These are phyloP conservation scores for Platanus orientalis DNA, from an alignment of 164 flowering plant genomes.

Conservation along the genomic window DNA sequence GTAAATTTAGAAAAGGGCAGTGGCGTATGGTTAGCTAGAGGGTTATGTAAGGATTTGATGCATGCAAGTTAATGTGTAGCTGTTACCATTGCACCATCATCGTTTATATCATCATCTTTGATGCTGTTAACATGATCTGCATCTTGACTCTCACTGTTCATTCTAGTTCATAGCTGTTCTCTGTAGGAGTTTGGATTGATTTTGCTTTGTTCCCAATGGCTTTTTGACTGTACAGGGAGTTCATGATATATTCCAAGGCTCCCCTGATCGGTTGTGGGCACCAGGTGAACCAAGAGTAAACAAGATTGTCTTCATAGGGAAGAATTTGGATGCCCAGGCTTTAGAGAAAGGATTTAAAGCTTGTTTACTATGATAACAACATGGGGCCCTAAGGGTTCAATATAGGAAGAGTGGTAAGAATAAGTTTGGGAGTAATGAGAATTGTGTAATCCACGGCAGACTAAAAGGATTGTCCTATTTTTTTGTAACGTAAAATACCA, in stretches of 20 bases:
- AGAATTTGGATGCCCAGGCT: conserved; percentile 67
- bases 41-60: too few species aligned
- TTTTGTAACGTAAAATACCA: too few species aligned
- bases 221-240: conserved; percentile 64
- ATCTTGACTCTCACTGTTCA: too few species aligned
- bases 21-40: too few species aligned
- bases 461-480: too few species aligned
- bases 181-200: neutral
- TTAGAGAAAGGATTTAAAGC: conserved; percentile 86
- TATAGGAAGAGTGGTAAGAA: neutral
- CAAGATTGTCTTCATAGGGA: conserved; percentile 96
- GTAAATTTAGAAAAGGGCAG: too few species aligned
- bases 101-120: neutral
- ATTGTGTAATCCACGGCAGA: neutral
- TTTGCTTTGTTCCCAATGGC: neutral
- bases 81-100: neutral
- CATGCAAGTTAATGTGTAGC: too few species aligned
- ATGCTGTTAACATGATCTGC: neutral
- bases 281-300: conserved; percentile 75
- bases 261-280: conserved; percentile 86
- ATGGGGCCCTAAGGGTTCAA: neutral
- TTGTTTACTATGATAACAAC: conserved; percentile 48
- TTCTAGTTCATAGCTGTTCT: neutral
- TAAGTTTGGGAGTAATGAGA: neutral
- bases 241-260: conserved; percentile 97